Conservation (phyloP, 768 basidiomycete genomes). For the Podaxis mareebaensis region DNA sequence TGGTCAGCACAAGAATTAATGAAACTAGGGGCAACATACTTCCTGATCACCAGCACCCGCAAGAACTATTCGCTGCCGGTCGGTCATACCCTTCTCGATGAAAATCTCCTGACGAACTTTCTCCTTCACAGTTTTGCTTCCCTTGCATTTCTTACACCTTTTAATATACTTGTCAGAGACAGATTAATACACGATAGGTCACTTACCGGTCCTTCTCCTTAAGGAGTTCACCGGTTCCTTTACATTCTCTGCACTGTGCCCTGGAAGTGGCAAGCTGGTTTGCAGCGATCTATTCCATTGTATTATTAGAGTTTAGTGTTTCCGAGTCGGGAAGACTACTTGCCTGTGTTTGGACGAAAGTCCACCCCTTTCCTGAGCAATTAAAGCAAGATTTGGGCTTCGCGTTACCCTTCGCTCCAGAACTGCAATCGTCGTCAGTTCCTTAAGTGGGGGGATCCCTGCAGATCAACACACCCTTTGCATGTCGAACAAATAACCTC, state of each 20-base stretch:
- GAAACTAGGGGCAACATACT: slow-evolving; percentile 39
- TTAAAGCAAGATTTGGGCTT: slow-evolving; percentile 79
- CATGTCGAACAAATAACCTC: slow-evolving; percentile 77
- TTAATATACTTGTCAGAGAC: slow-evolving; percentile 9
- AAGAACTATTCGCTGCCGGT: slow-evolving; percentile 83
- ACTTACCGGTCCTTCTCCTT: slow-evolving; percentile 82
- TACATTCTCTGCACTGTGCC: slow-evolving; percentile 66
- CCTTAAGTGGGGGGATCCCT: slow-evolving; percentile 9
- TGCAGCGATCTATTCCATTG: not conserved
- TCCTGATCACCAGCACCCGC: slow-evolving; percentile 92
- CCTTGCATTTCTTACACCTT: slow-evolving; percentile 97
- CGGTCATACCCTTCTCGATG: slow-evolving; percentile 84
- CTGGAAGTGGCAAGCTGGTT: slow-evolving; percentile 43
- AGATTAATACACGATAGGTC: slow-evolving; percentile 9
- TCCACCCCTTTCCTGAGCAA: slow-evolving; percentile 87
- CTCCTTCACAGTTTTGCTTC: slow-evolving; percentile 78
- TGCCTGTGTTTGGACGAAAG: slow-evolving; percentile 57
- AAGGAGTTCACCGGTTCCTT: slow-evolving; percentile 67
- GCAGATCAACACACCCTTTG: slow-evolving; percentile 60
- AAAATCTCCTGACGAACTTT: slow-evolving; percentile 88
- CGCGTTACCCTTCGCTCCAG: slow-evolving; percentile 80
- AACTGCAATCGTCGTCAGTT: slow-evolving; percentile 41
- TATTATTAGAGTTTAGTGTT: not conserved
- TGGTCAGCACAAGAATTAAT: not conserved
- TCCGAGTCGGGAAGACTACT: slow-evolving; percentile 11